phyloP scores from a whole-genome alignment of 352 stramenopile species.

The Pythium dissimile region DNA sequence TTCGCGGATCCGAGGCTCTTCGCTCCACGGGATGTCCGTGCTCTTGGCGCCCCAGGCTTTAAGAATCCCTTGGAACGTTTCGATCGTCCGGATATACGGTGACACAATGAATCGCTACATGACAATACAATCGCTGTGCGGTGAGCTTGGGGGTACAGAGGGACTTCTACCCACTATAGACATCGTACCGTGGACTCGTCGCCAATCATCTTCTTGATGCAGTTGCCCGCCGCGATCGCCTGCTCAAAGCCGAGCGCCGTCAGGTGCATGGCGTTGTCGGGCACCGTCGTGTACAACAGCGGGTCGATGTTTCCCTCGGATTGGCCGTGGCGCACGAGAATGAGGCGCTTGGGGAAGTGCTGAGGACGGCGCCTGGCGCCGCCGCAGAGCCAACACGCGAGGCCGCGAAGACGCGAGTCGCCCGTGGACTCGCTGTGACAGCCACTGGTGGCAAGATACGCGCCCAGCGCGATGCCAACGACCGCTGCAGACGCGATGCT shows the following conservation, averaged over 20 bases:
- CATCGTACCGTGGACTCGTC: constrained; percentile 30
- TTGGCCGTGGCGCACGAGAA: constrained; percentile 83
- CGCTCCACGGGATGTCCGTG: constrained; percentile 60
- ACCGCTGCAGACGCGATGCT: constrained; percentile 42
- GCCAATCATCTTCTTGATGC: constrained; percentile 76
- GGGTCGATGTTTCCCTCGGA: constrained; percentile 86
- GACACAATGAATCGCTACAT: constrained; percentile 79
- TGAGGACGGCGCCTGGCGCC: constrained; percentile 26
- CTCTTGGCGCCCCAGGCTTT: constrained; percentile 60
- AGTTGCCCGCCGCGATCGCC: constrained; percentile 56
- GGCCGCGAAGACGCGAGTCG: not conserved
- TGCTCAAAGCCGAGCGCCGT: constrained; percentile 78
- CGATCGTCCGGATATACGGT: constrained; percentile 81
- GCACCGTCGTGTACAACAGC: constrained; percentile 64
- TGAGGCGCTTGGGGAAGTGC: constrained; percentile 62
- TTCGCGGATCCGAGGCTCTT: constrained; percentile 86
- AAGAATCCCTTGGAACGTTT: constrained; percentile 83
- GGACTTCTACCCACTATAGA: too few relatives aligned
- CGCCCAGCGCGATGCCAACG: constrained; percentile 36
- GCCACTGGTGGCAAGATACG: constrained; percentile 19
- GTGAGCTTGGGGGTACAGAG: too few relatives aligned
- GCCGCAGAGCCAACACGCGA: constrained; percentile 21
- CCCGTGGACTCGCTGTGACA: not conserved
- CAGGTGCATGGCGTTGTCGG: constrained; percentile 83
- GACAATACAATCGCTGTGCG: not conserved